phyloP scores from a whole-genome alignment of 2,329 filamentous ascomycete species.

The Mollisia scopiformis region DNA sequence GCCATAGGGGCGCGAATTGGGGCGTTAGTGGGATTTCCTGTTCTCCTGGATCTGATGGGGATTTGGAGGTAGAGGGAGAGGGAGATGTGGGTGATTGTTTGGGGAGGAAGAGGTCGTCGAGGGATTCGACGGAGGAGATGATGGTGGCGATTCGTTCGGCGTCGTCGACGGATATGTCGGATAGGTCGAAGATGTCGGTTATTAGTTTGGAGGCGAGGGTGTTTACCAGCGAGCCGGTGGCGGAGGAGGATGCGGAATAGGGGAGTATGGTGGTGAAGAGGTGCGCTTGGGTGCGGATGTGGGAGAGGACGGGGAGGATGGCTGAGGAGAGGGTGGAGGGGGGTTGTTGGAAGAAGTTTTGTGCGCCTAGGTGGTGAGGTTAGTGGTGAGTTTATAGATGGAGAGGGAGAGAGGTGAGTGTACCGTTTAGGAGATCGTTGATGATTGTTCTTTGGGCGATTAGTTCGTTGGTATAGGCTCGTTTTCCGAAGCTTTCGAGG shows the following conservation, averaged over 20 bases:
- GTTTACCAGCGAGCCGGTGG: conserved; percentile 62
- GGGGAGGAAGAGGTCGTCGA: conserved; percentile 63
- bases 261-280: conserved; percentile 62
- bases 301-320: conserved; percentile 55
- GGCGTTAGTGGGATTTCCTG: conserved; percentile 52
- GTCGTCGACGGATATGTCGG: conserved; percentile 64
- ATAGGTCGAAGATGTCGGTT: conserved; percentile 62
- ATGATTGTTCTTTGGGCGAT: conserved; percentile 62
- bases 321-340: conserved; percentile 45
- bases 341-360: conserved; percentile 61
- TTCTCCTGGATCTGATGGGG: neutral
- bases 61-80: neutral
- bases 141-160: conserved; percentile 63
- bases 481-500: conserved; percentile 61
- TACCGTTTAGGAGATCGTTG: conserved; percentile 61
- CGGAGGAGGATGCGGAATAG: conserved; percentile 64
- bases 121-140: conserved; percentile 57
- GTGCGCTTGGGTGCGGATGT: conserved; percentile 55
- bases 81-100: conserved; percentile 19
- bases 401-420: neutral
- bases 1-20: conserved; percentile 64
- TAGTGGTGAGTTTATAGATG: neutral
- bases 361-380: conserved; percentile 44
- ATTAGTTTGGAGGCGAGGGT: conserved; percentile 64
- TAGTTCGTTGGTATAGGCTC: conserved; percentile 65